These are phyloP conservation scores for Paracorniculantispora psalliotae DNA, from an alignment of 2,329 filamentous ascomycete species.

Conservation along the genomic window DNA sequence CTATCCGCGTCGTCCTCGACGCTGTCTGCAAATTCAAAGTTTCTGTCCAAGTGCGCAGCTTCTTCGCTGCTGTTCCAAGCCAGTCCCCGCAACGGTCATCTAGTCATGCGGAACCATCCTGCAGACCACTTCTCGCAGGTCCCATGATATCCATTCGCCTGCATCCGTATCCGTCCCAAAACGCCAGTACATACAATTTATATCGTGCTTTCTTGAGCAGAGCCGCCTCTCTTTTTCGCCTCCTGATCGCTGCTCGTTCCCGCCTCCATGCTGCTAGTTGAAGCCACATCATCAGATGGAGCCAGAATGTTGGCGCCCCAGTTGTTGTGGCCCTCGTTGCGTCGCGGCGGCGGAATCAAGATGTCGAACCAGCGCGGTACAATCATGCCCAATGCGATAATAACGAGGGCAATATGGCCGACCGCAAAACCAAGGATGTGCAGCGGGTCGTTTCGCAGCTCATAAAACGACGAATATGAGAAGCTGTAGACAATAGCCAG, in stretches of 20 bases:
- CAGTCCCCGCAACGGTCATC: background rate
- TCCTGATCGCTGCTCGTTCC: background rate
- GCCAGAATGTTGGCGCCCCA: constrained; percentile 19
- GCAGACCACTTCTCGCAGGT: constrained; percentile 4
- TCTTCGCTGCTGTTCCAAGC: background rate
- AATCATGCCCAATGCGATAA: constrained; percentile 44
- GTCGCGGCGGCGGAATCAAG: constrained; percentile 43
- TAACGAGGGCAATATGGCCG: constrained; percentile 41
- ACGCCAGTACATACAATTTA: background rate
- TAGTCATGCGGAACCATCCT: background rate
- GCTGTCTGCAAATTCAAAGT: background rate
- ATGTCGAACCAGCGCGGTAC: constrained; percentile 50
- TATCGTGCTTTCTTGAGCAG: background rate
- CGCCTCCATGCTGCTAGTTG: constrained; percentile 2
- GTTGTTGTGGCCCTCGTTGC: constrained; percentile 38
- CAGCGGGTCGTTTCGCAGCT: constrained; percentile 43
- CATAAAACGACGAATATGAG: constrained; percentile 45
- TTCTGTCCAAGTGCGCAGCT: background rate
- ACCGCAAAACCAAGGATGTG: constrained; percentile 46
- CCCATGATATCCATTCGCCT: background rate
- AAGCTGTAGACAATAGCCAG: constrained; percentile 49
- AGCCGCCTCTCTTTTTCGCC: background rate
- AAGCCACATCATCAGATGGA: constrained; percentile 1
- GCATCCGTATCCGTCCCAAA: background rate
- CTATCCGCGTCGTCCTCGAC: background rate